These are phyloP conservation scores for Akanthomyces uredinophilus DNA, from an alignment of 2,329 filamentous ascomycete species.

Conservation along the genomic window DNA sequence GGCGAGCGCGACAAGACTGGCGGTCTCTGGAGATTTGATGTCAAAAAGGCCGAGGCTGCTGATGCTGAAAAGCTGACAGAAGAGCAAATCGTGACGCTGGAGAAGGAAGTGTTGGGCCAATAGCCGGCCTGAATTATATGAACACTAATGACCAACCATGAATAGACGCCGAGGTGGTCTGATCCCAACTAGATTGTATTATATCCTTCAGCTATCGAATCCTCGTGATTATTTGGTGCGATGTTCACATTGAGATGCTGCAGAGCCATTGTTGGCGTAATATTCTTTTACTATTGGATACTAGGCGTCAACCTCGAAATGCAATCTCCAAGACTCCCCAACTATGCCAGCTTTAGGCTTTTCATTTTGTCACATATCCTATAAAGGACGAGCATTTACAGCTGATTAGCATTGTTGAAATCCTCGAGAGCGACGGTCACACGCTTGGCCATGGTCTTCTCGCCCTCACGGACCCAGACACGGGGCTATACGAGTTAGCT, in stretches of 20 bases:
- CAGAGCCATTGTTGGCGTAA: background rate
- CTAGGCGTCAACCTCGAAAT: slow-evolving; percentile 3
- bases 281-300: background rate
- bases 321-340: slow-evolving; percentile 8
- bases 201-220: background rate
- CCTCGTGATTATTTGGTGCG: background rate
- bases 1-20: slow-evolving; percentile 58
- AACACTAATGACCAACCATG: background rate
- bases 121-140: slow-evolving; percentile 18
- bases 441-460: slow-evolving; percentile 91
- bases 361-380: background rate
- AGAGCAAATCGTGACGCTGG: slow-evolving; percentile 37
- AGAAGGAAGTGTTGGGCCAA: slow-evolving; percentile 40
- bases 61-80: slow-evolving; percentile 33
- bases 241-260: background rate
- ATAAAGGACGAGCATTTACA: slow-evolving; percentile 23
- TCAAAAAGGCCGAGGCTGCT: slow-evolving; percentile 37
- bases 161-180: background rate
- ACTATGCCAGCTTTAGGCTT: background rate
- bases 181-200: slow-evolving; percentile 4
- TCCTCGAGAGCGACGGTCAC: slow-evolving; percentile 77
- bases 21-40: slow-evolving; percentile 55
- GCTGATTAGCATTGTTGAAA: slow-evolving; percentile 61
- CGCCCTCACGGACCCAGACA: slow-evolving; percentile 93
- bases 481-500: slow-evolving; percentile 53